Base-by-base conservation (phyloP, 306 rosid genomes). In the Quercus berberidifolia region DNA sequence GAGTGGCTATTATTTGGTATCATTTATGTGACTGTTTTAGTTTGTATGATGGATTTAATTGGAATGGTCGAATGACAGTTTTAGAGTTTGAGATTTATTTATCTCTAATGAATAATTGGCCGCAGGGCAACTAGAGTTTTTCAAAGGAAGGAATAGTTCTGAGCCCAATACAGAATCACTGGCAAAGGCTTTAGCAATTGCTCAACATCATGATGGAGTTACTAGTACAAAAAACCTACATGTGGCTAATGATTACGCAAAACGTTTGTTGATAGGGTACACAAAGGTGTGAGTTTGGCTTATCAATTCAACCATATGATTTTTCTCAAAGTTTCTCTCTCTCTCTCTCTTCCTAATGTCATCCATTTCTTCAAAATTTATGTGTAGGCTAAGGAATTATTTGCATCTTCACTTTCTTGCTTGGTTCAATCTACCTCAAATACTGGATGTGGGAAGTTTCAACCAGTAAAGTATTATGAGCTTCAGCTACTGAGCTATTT, bases 161-260 rank as follows among this genome's bases (percentile, higher is more conserved):
- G 92, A 91, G 76, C 96, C 92, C 17, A 89, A 84, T 58, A 90
- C 92, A 17, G 92, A 94, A 73, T 82, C 80, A 72, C 76, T 94
- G 74, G 98, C 90, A 28, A 96, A 94, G 76, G 91, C 97, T 84
- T 87, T 92, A 84, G 97, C 96, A 69, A 77, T 89, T 86, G 97
- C 83, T 81, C 98, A 94, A 78, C 97, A 94, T 83, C 98, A 90
- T 73, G 98, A 94, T 60, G 98, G 91, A 21, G 88, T 94, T 64
- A 31, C 88, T 71, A 94, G 98, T 68, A 94, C 97, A 73, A 79
- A 69, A 73, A 87, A 88, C 79, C 98, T 90, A 80, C 97, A 94
- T 20, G 94, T 90, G 52, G 96, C 94, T 52, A 31, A 89, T 88
- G 98, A 92, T 87, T 94, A 94, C 79, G 92, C 92, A 12, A 90